Percentiles rank a stretch among this genome's conserved stretches.
Evolutionary conservation across 2,329 filamentous ascomycete species (phyloP).

Genomic region (Ceratocystis ficicola): DNA sequence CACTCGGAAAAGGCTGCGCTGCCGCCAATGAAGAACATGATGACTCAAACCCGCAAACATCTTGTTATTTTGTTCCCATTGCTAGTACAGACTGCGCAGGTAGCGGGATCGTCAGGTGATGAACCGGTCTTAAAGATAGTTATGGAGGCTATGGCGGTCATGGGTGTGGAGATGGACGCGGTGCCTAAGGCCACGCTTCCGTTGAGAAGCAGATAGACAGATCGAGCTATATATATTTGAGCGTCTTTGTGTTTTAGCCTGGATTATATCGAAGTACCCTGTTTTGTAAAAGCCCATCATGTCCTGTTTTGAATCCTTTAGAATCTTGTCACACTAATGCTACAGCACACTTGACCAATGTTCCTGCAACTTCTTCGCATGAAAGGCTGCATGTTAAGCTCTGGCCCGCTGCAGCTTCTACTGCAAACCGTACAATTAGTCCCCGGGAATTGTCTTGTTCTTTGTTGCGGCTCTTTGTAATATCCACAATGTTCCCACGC

Average conservation of each 20-base stretch:
- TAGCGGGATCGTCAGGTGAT: slow-evolving; percentile 47
- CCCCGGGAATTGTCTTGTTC: background rate
- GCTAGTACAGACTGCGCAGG: slow-evolving; percentile 50
- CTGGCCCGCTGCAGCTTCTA: slow-evolving; percentile 41
- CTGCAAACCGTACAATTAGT: slow-evolving; percentile 26
- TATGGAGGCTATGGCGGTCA: slow-evolving; percentile 47
- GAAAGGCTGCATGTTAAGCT: slow-evolving; percentile 58
- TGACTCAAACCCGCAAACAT: slow-evolving; percentile 56
- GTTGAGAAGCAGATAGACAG: slow-evolving; percentile 2
- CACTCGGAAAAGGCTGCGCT: slow-evolving; percentile 59
- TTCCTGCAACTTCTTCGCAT: slow-evolving; percentile 73
- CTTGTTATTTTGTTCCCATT: slow-evolving; percentile 71
- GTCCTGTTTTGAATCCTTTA: background rate
- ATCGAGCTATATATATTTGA: background rate
- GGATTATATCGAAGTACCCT: background rate
- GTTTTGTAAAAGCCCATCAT: background rate
- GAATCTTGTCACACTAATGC: background rate
- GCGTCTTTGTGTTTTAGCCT: background rate
- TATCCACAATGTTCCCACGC: slow-evolving; percentile 48
- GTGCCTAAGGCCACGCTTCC: slow-evolving; percentile 2
- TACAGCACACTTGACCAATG: slow-evolving; percentile 30
- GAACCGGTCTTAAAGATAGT: slow-evolving; percentile 46
- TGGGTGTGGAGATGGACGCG: slow-evolving; percentile 44
- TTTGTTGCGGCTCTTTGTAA: slow-evolving; percentile 36
- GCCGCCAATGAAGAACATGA: slow-evolving; percentile 41